Conservation (phyloP, 1,139 yeast species). For the Saccharomycopsis crataegensis region DNA sequence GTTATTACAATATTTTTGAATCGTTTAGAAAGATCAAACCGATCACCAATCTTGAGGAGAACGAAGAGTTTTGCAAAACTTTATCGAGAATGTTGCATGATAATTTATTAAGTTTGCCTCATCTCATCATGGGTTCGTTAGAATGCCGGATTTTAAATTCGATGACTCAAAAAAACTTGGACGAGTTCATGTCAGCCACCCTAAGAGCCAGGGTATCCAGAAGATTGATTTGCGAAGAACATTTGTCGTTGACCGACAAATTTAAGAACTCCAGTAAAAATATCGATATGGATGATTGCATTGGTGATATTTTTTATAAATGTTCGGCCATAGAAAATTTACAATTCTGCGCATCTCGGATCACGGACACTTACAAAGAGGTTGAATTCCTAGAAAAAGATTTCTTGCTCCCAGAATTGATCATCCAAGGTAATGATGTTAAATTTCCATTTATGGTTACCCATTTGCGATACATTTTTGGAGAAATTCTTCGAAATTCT, state of each 20-base stretch:
- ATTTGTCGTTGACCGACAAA: conserved; percentile 65
- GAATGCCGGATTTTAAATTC: conserved; percentile 65
- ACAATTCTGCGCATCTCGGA: conserved; percentile 41
- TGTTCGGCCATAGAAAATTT: conserved; percentile 73
- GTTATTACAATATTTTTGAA: conserved; percentile 82
- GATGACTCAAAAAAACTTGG: conserved; percentile 57
- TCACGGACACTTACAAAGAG: conserved; percentile 39
- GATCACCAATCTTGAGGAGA: conserved; percentile 63
- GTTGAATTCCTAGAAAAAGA: conserved; percentile 11
- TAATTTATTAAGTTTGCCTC: conserved; percentile 76
- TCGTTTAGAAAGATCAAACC: conserved; percentile 67
- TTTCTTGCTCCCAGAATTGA: conserved; percentile 63
- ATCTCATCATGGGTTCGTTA: conserved; percentile 86
- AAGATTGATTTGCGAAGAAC: conserved; percentile 87
- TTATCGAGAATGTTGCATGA: conserved; percentile 57
- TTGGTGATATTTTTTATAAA: conserved; percentile 80
- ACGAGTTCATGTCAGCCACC: conserved; percentile 66
- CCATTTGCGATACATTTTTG: conserved; percentile 77
- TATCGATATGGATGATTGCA: conserved; percentile 39
- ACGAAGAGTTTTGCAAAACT: conserved; percentile 59
- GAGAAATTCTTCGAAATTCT: conserved; percentile 80
- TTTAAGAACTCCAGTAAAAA: conserved; percentile 31
- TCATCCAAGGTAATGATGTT: conserved; percentile 60
- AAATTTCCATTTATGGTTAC: conserved; percentile 77
- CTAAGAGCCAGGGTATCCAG: conserved; percentile 82